Conservation (phyloP, 192 early-diverging fungal species). For the Coemansia sp. region DNA sequence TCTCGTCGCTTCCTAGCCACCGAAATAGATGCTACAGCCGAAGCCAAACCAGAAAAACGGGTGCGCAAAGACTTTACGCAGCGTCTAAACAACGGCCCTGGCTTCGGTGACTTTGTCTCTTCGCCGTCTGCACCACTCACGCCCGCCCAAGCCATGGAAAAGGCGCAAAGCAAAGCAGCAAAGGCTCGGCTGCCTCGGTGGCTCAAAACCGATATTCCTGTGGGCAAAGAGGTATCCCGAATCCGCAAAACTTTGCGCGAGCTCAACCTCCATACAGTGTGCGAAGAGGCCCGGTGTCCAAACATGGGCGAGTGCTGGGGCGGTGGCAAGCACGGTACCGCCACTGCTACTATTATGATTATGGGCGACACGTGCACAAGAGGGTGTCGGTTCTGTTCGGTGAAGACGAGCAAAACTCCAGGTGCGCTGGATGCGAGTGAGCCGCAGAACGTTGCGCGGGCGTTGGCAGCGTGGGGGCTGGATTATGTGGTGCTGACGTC, state of each 20-base stretch:
- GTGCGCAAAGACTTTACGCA: constrained; percentile 49
- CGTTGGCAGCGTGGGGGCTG: constrained; percentile 90
- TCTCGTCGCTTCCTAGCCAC: constrained; percentile 32
- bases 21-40: constrained; percentile 16
- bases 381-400: constrained; percentile 96
- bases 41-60: constrained; percentile 18
- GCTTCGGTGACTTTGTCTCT: constrained; percentile 56
- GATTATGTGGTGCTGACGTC: constrained; percentile 98
- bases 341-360: constrained; percentile 98
- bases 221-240: constrained; percentile 70
- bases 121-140: constrained; percentile 31
- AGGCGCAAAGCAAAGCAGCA: constrained; percentile 13
- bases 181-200: constrained; percentile 74
- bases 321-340: constrained; percentile 89
- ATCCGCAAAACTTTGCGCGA: constrained; percentile 93
- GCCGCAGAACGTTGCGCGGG: constrained; percentile 89
- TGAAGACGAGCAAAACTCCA: constrained; percentile 89
- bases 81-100: constrained; percentile 53
- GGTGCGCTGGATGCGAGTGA: constrained; percentile 83
- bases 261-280: constrained; percentile 94
- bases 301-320: constrained; percentile 99
- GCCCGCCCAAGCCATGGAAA: constrained; percentile 29
- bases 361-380: constrained; percentile 99
- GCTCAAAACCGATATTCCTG: constrained; percentile 93
- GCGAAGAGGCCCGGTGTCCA: constrained; percentile 96